Evolutionary conservation across 164 flowering plant genomes (phyloP).

Genomic region (Amborella trichopoda): DNA sequence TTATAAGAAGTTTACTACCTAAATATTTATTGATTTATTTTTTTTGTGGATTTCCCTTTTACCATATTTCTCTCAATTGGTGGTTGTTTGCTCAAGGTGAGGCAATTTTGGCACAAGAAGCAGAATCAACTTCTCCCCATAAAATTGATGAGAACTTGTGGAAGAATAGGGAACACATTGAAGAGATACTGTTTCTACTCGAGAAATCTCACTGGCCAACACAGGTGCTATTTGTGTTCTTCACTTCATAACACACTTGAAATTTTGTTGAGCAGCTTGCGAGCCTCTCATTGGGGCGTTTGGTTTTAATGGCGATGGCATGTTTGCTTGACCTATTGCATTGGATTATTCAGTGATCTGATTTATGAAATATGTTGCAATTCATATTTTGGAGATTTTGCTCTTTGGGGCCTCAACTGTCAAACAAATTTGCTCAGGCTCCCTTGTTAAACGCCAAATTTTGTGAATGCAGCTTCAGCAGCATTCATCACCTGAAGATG

Average conservation of each 20-base stretch:
- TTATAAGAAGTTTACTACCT: neutral
- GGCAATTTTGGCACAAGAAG: constrained; percentile 32
- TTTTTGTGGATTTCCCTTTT: neutral
- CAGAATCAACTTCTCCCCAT: constrained; percentile 50
- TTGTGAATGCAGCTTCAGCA: constrained; percentile 51
- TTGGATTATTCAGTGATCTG: too few species aligned
- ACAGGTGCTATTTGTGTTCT: too few species aligned
- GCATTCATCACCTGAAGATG: constrained; percentile 41
- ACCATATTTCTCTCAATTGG: neutral
- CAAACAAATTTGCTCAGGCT: too few species aligned
- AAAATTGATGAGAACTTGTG: constrained; percentile 96
- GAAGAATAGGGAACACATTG: constrained; percentile 92
- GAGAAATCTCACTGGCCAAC: constrained; percentile 60
- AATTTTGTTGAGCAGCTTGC: too few species aligned
- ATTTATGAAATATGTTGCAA: too few species aligned
- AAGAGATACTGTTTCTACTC: constrained; percentile 65
- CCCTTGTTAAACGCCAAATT: too few species aligned
- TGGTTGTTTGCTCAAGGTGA: constrained; percentile 31
- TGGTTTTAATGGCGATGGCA: too few species aligned
- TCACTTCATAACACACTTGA: too few species aligned
- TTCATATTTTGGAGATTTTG: too few species aligned
- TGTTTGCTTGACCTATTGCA: too few species aligned
- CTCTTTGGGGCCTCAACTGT: too few species aligned
- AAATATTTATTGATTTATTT: neutral
- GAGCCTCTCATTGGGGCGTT: too few species aligned